Evolutionary conservation across 352 stramenopile genomes (phyloP).

Genomic region (Phytophthora fragariae): DNA sequence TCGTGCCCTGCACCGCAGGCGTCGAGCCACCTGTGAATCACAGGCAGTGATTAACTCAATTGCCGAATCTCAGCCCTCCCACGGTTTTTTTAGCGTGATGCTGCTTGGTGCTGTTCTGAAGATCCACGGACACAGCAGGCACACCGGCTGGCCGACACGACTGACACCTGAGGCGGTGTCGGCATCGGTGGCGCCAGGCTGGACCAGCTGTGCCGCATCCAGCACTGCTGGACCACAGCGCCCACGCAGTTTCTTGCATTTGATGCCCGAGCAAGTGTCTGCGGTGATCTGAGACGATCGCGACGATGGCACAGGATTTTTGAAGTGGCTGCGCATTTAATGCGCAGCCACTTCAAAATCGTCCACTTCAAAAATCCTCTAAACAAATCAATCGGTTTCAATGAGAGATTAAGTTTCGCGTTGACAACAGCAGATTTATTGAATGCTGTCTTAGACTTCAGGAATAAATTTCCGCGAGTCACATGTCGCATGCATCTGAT

Average conservation of each 20-base stretch:
- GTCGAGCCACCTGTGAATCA: neutral
- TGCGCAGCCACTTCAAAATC: neutral
- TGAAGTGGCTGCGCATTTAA: too few relatives aligned
- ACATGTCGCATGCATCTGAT: conserved; percentile 31
- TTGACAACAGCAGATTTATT: neutral
- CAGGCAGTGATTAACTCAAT: neutral
- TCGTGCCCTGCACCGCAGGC: neutral
- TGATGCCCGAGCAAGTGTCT: conserved; percentile 1
- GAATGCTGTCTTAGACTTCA: neutral
- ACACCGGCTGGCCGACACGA: conserved; percentile 2
- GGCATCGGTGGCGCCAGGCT: neutral
- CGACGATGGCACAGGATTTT: conserved; percentile 24
- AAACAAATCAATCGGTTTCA: conserved; percentile 22
- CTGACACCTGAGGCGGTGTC: neutral
- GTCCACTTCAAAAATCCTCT: conserved; percentile 31
- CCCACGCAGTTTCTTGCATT: conserved; percentile 12
- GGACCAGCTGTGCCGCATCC: conserved; percentile 10
- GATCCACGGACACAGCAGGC: conserved; percentile 5
- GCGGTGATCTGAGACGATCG: conserved; percentile 19
- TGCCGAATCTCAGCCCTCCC: conserved; percentile 8
- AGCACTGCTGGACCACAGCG: neutral
- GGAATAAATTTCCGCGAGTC: neutral
- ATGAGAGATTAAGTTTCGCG: conserved; percentile 7
- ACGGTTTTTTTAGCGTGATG: conserved; percentile 2
- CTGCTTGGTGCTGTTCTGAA: conserved; percentile 33